Evolutionary conservation across 2,329 filamentous ascomycete species (phyloP).

Genomic region (Sporothrix variecibatus): DNA sequence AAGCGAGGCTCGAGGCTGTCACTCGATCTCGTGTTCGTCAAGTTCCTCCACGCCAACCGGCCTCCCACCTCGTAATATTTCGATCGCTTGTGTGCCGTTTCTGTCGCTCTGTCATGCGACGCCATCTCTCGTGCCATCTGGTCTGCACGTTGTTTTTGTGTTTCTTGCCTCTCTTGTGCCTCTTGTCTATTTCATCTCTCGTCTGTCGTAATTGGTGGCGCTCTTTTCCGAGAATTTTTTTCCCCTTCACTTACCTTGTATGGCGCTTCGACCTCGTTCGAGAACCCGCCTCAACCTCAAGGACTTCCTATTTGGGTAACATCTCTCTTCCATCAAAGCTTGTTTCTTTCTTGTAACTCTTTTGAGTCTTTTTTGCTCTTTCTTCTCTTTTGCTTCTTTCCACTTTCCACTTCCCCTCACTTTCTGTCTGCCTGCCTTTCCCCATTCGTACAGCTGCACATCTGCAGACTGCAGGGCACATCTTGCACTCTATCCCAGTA

Average conservation of each 20-base stretch:
- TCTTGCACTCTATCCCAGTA: too few species aligned
- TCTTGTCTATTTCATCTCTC: background rate
- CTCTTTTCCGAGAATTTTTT: background rate
- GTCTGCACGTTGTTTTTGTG: background rate
- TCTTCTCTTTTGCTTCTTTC: background rate
- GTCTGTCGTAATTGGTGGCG: background rate
- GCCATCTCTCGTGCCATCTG: background rate
- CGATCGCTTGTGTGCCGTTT: too few species aligned
- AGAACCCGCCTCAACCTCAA: background rate
- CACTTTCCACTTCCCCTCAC: background rate
- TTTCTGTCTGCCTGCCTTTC: background rate
- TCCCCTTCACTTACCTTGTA: background rate
- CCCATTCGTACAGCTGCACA: background rate
- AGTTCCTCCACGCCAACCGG: background rate
- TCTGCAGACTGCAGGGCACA: too few species aligned
- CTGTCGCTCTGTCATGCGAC: background rate
- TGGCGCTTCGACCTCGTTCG: background rate
- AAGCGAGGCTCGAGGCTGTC: background rate
- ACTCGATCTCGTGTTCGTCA: background rate
- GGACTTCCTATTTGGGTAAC: slow-evolving; percentile 6
- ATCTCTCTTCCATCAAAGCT: background rate
- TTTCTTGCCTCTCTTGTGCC: background rate
- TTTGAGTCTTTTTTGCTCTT: background rate
- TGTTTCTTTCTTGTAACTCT: background rate
- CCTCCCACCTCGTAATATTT: background rate